Evolutionary conservation across 2,329 filamentous ascomycete genomes (phyloP).

Genomic region (Aureobasidium sp.): DNA sequence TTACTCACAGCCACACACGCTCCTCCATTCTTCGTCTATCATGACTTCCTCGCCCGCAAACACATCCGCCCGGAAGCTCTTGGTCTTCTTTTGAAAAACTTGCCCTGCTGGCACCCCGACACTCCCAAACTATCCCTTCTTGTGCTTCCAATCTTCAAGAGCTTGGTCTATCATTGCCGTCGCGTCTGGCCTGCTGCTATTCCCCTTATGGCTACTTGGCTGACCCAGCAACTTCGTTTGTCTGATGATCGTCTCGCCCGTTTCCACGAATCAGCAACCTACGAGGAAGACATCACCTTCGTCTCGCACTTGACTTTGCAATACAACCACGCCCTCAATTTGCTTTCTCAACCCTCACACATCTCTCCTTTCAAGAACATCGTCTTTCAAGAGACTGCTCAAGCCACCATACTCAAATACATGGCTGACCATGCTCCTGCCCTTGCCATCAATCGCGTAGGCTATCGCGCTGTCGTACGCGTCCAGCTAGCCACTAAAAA

Average conservation of each 20-base stretch:
- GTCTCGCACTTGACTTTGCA: neutral
- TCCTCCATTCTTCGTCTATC: slow-evolving; percentile 31
- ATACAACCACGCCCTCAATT: slow-evolving; percentile 37
- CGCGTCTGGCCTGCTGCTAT: slow-evolving; percentile 39
- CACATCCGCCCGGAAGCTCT: slow-evolving; percentile 34
- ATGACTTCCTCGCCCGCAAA: slow-evolving; percentile 37
- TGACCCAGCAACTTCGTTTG: neutral
- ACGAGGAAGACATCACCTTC: neutral
- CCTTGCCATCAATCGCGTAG: slow-evolving; percentile 46
- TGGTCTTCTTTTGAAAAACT: slow-evolving; percentile 31
- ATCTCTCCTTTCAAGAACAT: slow-evolving; percentile 40
- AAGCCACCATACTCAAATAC: slow-evolving; percentile 47
- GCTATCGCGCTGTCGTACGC: slow-evolving; percentile 47
- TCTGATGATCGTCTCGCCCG: neutral
- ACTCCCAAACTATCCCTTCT: neutral
- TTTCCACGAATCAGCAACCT: neutral
- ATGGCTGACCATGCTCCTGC: slow-evolving; percentile 49
- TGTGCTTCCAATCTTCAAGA: slow-evolving; percentile 33
- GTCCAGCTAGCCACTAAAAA: slow-evolving; percentile 52
- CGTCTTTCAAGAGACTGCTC: slow-evolving; percentile 45
- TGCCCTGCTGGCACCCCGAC: neutral
- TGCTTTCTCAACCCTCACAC: slow-evolving; percentile 41
- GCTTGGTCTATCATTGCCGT: slow-evolving; percentile 43
- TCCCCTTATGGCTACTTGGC: slow-evolving; percentile 12
- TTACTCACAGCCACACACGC: slow-evolving; percentile 9